Percentiles rank a stretch among this genome's conserved stretches.
These are phyloP conservation scores for Hibiscus tridactylites DNA, from an alignment of 345 rosid species.

Conservation along the genomic window DNA sequence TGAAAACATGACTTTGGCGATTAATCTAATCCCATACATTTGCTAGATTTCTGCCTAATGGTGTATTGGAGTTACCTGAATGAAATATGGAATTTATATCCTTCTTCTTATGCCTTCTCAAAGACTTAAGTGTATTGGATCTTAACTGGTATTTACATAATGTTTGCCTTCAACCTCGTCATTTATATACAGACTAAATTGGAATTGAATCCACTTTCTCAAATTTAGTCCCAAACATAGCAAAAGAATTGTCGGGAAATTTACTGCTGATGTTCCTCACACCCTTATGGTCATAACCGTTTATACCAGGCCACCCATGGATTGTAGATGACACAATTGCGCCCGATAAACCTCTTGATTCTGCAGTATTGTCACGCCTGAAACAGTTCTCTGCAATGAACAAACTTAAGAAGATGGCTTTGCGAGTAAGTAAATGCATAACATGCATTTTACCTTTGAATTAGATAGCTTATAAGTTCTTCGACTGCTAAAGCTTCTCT, in stretches of 20 bases:
- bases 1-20: background rate
- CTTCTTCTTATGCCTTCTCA: background rate
- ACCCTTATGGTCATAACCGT: background rate
- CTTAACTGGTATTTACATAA: background rate
- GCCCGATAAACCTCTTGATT: conserved; percentile 81
- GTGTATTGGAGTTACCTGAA: background rate
- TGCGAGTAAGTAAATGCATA: conserved; percentile 35
- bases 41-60: background rate
- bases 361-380: conserved; percentile 61
- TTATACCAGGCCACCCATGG: conserved; percentile 66
- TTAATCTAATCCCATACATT: background rate
- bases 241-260: background rate
- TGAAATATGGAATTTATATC: background rate
- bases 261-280: background rate
- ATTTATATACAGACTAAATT: background rate
- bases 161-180: background rate
- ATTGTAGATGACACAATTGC: conserved; percentile 69
- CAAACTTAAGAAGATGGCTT: conserved; percentile 82
- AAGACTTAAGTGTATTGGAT: background rate
- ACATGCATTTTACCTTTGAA: background rate
- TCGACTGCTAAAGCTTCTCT: background rate
- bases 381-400: conserved; percentile 79
- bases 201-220: background rate
- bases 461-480: background rate
- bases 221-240: background rate